Evolutionary conservation across 805 yeast genomes (phyloP).

Genomic region (Komagataella phaffii): DNA sequence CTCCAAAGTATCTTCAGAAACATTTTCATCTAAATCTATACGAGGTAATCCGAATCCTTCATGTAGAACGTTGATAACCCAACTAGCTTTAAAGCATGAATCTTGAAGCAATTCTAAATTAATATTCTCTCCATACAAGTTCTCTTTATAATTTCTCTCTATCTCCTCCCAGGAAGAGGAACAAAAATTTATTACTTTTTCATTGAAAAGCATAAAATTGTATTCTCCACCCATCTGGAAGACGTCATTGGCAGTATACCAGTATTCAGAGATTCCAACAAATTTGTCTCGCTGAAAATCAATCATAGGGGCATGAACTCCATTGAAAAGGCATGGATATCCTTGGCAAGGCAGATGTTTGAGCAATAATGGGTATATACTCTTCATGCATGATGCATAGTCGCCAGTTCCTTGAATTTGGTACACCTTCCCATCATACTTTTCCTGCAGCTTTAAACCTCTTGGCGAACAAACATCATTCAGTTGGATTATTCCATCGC

Average conservation of each 20-base stretch:
- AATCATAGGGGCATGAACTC: constrained; percentile 85
- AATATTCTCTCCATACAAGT: constrained; percentile 43
- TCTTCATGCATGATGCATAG: constrained; percentile 57
- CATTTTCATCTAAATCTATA: constrained; percentile 34
- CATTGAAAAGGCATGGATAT: constrained; percentile 87
- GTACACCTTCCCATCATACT: constrained; percentile 32
- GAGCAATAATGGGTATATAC: constrained; percentile 63
- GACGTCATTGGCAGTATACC: constrained; percentile 93
- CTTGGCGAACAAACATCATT: constrained; percentile 75
- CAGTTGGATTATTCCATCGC: constrained; percentile 32
- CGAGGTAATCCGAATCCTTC: constrained; percentile 89
- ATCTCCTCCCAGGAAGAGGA: constrained; percentile 56
- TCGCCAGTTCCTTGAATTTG: constrained; percentile 65
- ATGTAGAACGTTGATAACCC: constrained; percentile 83
- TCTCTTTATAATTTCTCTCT: constrained; percentile 31
- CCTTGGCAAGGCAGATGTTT: constrained; percentile 76
- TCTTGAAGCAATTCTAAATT: constrained; percentile 44
- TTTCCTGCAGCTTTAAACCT: constrained; percentile 36
- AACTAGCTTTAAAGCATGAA: constrained; percentile 89
- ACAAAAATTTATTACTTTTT: constrained; percentile 59
- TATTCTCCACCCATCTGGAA: constrained; percentile 84
- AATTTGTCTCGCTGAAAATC: constrained; percentile 72
- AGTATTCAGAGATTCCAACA: constrained; percentile 90
- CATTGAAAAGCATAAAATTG: constrained; percentile 57
- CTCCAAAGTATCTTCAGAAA: constrained; percentile 10